Base-by-base conservation (phyloP, 2,329 filamentous ascomycete genomes). In the Diaporthe sp. region DNA sequence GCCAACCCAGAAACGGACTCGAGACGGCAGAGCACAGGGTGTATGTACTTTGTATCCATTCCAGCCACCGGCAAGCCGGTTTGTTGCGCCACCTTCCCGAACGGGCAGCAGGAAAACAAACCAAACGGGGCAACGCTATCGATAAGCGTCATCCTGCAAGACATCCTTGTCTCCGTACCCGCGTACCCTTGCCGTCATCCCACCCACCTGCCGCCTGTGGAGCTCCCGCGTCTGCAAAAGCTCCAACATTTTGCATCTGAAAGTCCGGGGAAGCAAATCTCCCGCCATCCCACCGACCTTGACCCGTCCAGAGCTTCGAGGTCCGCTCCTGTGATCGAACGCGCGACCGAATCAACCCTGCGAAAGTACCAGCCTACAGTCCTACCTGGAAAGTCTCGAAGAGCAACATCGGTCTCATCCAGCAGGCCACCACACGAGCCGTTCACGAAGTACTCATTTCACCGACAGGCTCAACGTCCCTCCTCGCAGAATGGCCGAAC, bases 401-500 rank as follows among this genome's bases (percentile, higher is more conserved):
- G 47, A 53, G 65, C 22, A 53, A 39, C 47, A 53, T 31, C 44
- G 20, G 15, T 25, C 13, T 20, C 7, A 42, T 10, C 47, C 47
- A 68, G 1, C 47, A 31, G 22, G 22, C 28, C n/a, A 13, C 28
- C 25, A 42, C 57, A 31, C 22, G 31, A 37, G 20, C 12, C 42
- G 15, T 47, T 7, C 71, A 22, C n/a, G 31, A 37, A 28, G 31
- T 42, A 49, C 10, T n/a, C 9, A 55, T 42, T 20, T 8, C 10
- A 15, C 22, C 28, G 10, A 37, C 20, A 37, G 6, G 6, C n/a
- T 8, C 37, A 6, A 47, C n/a, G 22, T 60, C 20, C 25, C 31
- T 7, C n/a, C 7, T 44, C 57, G 4, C 25, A 9, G 4, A 53
- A 85, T 76, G 74, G 57, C 58, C 53, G 76, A 74, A 37, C 74